Conservation (phyloP, 2,329 filamentous ascomycete species). For the Neofusicoccum parvum region DNA sequence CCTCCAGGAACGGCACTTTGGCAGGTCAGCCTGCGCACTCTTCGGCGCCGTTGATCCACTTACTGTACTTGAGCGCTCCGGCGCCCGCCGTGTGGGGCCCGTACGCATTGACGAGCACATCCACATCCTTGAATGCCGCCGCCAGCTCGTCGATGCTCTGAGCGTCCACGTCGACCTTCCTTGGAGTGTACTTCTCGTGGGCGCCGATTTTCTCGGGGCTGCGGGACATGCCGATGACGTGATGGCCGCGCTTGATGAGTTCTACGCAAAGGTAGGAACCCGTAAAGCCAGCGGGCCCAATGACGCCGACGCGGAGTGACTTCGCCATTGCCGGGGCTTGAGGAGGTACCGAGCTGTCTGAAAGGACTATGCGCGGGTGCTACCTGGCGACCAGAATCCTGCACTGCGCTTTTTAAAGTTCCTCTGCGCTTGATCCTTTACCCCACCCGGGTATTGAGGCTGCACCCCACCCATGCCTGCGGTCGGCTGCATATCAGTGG, state of each 20-base stretch:
- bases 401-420: no score
- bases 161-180: constrained; percentile 31
- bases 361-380: no score
- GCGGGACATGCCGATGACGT: constrained; percentile 38
- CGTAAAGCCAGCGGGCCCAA: constrained; percentile 38
- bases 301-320: constrained; percentile 31
- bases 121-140: constrained; percentile 30
- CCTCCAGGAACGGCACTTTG: constrained; percentile 38
- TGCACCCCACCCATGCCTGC: neutral
- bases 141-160: constrained; percentile 31
- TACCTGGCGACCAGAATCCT: no score
- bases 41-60: neutral
- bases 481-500: no score
- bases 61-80: constrained; percentile 35
- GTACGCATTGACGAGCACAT: constrained; percentile 38
- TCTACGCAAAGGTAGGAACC: constrained; percentile 38
- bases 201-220: constrained; percentile 35
- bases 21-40: neutral
- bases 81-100: constrained; percentile 36
- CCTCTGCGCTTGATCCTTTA: no score
- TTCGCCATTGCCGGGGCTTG: constrained; percentile 1
- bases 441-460: neutral
- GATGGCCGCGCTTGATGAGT: constrained; percentile 37
- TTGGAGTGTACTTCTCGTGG: constrained; percentile 33
- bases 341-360: no score